Evolutionary conservation across 1,284 basidiomycete genomes (phyloP), one percentile per base, ranked within the genome.

Genomic region (Tremellales sp.): DNA sequence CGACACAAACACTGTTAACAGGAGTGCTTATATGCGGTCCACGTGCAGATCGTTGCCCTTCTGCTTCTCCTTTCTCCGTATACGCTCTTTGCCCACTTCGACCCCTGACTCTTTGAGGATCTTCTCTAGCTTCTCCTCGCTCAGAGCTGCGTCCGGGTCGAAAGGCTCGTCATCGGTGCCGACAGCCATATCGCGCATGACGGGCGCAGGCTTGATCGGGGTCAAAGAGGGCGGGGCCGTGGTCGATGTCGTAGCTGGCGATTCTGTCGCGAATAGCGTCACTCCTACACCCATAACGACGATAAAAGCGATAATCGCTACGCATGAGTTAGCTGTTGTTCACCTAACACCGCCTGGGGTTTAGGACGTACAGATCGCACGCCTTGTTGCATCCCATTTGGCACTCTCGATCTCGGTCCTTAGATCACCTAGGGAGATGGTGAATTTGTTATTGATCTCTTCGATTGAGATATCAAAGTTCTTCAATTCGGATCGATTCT

Each of bases 311-410:
- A 74, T 22, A 25, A 40, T 22, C 11, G 22, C 23, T 44, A 8
- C 3, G 15, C 11, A 21, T 40, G 13, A 10, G 21, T 11, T 3
- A 40, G 3, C 22, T 8, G 21, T 10, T 19, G 4, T 4, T 19
- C 27, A 36, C 15, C 4, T n/a, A n/a, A n/a, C n/a, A n/a, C n/a
- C n/a, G n/a, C n/a, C n/a, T 15, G 13, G n/a, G 24, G 35, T 11
- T 29, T 11, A 40, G n/a, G 17, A 80, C 84, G 75, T 58, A 89
- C 89, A 77, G 58, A 93, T 88, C 45, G 87, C 84, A 52, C 86
- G 83, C 43, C 88, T 81, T 77, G 90, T 89, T 48, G 89, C 90
- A 62, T 91, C 84, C 91, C 90, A 94, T 68, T 87, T 90, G 25
- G 86, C 84, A 61, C 87, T 85, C 70, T 94, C 90, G 53, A 92